These are phyloP conservation scores for Hypoxylon sp. DNA, from an alignment of 2,329 filamentous ascomycete genomes.

Conservation along the genomic window DNA sequence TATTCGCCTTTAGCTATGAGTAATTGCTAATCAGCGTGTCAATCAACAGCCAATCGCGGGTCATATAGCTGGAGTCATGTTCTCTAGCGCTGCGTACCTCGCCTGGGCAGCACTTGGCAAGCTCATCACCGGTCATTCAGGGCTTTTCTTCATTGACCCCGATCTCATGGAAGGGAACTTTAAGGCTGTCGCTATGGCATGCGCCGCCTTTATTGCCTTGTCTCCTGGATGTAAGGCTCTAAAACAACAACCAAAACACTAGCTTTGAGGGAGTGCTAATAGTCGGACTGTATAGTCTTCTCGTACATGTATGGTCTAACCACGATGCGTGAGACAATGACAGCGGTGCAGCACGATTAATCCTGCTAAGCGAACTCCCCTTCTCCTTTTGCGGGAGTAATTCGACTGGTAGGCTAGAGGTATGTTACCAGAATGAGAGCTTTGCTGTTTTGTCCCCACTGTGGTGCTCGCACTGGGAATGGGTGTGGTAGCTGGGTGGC, in stretches of 20 bases:
- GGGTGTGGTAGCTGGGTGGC: background rate
- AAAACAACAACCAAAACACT: background rate
- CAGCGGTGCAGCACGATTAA: conserved; percentile 41
- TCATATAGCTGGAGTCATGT: conserved; percentile 61
- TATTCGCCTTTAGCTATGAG: conserved; percentile 4
- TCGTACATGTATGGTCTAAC: conserved; percentile 65
- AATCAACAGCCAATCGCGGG: conserved; percentile 60
- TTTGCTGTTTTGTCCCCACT: background rate
- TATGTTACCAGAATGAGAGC: background rate
- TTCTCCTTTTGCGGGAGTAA: background rate
- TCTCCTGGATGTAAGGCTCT: conserved; percentile 62
- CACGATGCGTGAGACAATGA: conserved; percentile 62
- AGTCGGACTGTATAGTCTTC: conserved; percentile 59
- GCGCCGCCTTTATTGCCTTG: conserved; percentile 61
- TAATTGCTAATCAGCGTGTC: conserved; percentile 27
- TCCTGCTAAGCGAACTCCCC: conserved; percentile 16
- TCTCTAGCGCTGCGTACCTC: conserved; percentile 62
- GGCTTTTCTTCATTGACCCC: conserved; percentile 68
- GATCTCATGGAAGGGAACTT: conserved; percentile 59
- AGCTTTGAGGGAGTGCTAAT: conserved; percentile 40
- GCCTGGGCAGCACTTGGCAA: conserved; percentile 65
- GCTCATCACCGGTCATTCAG: conserved; percentile 60
- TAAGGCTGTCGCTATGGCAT: conserved; percentile 62
- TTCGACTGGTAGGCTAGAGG: background rate
- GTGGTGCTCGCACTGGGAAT: background rate